A percentile compares a stretch with the other conserved stretches of the same genome.
Conservation (phyloP, 805 yeast species). For the Candida vartiovaarae region DNA sequence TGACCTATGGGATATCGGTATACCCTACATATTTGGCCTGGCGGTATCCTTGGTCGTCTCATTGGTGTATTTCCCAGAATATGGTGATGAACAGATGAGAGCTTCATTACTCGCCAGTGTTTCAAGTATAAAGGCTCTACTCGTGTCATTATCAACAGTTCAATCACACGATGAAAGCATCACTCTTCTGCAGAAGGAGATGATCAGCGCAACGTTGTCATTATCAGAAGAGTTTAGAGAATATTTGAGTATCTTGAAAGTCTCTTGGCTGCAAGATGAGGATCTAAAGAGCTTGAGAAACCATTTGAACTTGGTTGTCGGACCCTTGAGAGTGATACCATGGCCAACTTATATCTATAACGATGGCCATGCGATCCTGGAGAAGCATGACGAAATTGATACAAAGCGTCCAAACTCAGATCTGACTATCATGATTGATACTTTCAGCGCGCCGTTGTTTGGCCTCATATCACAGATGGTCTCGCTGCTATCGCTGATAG, state of each 20-base stretch:
- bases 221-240: conserved; percentile 38
- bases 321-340: conserved; percentile 37
- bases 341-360: conserved; percentile 12
- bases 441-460: conserved; percentile 26
- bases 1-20: conserved; percentile 33
- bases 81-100: conserved; percentile 31
- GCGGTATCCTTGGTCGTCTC: conserved; percentile 30
- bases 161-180: conserved; percentile 15
- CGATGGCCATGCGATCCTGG: not conserved
- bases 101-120: conserved; percentile 22
- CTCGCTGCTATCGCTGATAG: conserved; percentile 1
- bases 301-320: conserved; percentile 31
- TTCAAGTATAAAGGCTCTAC: conserved; percentile 19
- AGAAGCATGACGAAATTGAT: not conserved
- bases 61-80: conserved; percentile 31
- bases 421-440: conserved; percentile 25
- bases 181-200: conserved; percentile 20
- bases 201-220: conserved; percentile 26
- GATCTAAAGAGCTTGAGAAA: conserved; percentile 33
- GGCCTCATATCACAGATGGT: conserved; percentile 28
- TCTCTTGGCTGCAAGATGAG: conserved; percentile 28
- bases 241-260: conserved; percentile 32
- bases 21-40: conserved; percentile 40
- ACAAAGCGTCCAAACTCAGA: conserved; percentile 1
- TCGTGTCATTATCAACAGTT: conserved; percentile 9